Conservation (phyloP, 257 asterid species). For the Knoxia roxburghii region DNA sequence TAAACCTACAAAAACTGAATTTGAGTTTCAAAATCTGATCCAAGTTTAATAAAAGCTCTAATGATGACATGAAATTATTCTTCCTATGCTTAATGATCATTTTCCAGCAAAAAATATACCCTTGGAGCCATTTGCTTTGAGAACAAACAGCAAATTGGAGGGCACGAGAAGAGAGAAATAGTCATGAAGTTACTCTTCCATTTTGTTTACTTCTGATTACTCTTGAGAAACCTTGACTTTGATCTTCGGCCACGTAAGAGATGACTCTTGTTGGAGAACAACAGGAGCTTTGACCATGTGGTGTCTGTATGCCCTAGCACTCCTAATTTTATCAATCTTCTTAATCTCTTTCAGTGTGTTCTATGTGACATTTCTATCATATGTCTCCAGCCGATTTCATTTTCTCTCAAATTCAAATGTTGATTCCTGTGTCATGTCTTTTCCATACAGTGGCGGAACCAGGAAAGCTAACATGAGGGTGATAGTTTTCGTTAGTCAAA, state of each 20-base stretch:
- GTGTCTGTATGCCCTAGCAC: constrained; percentile 57
- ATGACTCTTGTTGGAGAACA: constrained; percentile 33
- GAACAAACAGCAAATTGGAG: background rate
- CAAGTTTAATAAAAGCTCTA: background rate
- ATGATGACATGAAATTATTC: background rate
- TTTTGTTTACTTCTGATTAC: constrained; percentile 19
- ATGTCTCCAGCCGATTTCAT: constrained; percentile 79
- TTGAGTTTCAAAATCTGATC: background rate
- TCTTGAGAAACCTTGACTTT: constrained; percentile 27
- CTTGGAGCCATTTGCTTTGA: background rate
- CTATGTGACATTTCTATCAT: constrained; percentile 66
- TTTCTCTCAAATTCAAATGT: constrained; percentile 94
- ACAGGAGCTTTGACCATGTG: constrained; percentile 60
- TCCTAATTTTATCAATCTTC: constrained; percentile 76
- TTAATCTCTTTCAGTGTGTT: constrained; percentile 68
- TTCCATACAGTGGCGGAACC: too few relatives aligned
- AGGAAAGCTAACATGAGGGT: too few relatives aligned
- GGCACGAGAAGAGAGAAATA: background rate
- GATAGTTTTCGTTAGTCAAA: too few relatives aligned
- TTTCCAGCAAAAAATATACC: background rate
- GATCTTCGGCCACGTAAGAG: constrained; percentile 42
- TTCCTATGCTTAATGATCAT: background rate
- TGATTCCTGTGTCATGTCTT: too few relatives aligned
- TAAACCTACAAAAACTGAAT: background rate
- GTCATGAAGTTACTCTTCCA: constrained; percentile 30